Evolutionary conservation across 2,329 filamentous ascomycete species (phyloP), one percentile per base, ranked within the genome.

Genomic region (Arachnopeziza araneosa): DNA sequence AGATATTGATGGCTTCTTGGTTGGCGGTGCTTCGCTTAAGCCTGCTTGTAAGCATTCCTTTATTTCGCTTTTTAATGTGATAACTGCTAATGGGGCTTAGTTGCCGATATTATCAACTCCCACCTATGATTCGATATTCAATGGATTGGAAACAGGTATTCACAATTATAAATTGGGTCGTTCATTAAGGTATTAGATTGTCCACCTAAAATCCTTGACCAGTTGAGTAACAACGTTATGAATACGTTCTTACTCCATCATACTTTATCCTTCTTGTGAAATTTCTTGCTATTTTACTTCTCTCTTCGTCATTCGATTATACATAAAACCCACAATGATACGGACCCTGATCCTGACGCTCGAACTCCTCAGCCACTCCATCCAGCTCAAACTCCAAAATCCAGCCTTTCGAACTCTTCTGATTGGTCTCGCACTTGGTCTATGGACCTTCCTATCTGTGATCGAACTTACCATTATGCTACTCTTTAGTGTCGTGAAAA

Each of bases 1-100:
- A 66, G 95, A 99, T 77, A 96, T 99, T 76, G 95, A 99, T 77
- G 95, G 95, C 61, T 98, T 98, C 87, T 84, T 98, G 69, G 93
- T 98, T 68, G 93, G 93, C 67, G 93, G 93, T 77, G 93, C 93
- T 74, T 95, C 90, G 76, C 85, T 98, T 80, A 98, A 98, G 87
- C 93, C 93, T 74, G 93, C 91, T 68, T 97, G 88, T 91, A 79
- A 83, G 88, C 82, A 52, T 24, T 32, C n/a, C 48, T 54, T 56
- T 36, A 58, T 44, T 2, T 56, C 50, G 30, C 61, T 1, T 17
- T 24, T 36, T 57, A 50, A 7, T 49, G 24, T 12, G 21, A 3
- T 12, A 23, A 2, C 49, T 50, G 32, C 58, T 60, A 54, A 60
- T 30, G 22, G 10, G 9, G 19, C 51, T 26, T 62, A 81, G 79